These are phyloP conservation scores for Hemileccinum rubropunctum DNA, from an alignment of 768 basidiomycete species.

Conservation along the genomic window DNA sequence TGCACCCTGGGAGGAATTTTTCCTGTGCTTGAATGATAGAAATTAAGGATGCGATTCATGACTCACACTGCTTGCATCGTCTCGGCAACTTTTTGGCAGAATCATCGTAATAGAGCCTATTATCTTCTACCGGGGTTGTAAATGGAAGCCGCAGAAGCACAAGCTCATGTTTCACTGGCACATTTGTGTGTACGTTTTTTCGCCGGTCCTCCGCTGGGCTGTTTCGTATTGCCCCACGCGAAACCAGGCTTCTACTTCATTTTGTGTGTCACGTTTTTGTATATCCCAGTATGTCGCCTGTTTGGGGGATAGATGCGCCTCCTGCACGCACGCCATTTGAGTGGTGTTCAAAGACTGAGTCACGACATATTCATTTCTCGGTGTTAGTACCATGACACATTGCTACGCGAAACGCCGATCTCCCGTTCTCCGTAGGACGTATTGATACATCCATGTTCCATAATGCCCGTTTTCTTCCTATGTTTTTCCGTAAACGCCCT, in stretches of 20 bases:
- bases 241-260: constrained; percentile 51
- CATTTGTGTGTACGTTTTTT: no score
- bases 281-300: constrained; percentile 38
- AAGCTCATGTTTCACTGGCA: no score
- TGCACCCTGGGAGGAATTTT: no score
- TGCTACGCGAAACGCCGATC: no score
- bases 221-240: neutral
- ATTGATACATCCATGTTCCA: neutral
- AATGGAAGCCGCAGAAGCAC: no score
- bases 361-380: constrained; percentile 1
- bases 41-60: no score
- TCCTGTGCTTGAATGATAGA: no score
- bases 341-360: constrained; percentile 9
- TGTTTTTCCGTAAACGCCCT: neutral
- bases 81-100: no score
- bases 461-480: neutral
- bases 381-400: neutral
- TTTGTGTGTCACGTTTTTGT: constrained; percentile 54
- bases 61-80: no score
- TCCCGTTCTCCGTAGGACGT: neutral
- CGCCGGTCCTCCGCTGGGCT: no score
- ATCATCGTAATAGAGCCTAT: no score
- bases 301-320: neutral
- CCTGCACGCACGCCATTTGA: neutral
- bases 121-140: no score